Evolutionary conservation across 148 eudicot genomes (phyloP), one percentile per base, ranked within the genome.

Genomic region (Diospyros lotus): DNA sequence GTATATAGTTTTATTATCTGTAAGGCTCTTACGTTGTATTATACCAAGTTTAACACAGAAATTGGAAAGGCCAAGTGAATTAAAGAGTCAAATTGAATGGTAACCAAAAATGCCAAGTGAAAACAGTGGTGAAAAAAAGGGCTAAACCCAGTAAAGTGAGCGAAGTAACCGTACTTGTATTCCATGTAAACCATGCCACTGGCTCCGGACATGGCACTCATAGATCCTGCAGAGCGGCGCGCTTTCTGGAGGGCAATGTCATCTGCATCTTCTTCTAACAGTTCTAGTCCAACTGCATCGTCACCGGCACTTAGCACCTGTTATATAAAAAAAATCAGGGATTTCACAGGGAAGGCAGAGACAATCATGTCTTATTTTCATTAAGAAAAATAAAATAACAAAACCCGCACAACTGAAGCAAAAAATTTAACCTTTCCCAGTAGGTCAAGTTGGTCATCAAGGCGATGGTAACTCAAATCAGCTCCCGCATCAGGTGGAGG

Each of bases 121-220:
- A 28, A 28, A 28, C 28, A 28, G 28, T 28, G 28, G 28, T 28
- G 28, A 28, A 28, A 28, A 28, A 28, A 28, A 28, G 28, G 28
- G 28, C 28, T 28, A 28, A 28, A 28, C 28, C 28, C 28, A 28
- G 28, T 28, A 28, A 28, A 28, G 28, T 3, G 5, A 39, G 9
- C 5, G 14, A 39, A 10, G 48, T 40, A 50, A 45, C 4, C 92
- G 72, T 81, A 94, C 97, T 75, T 86, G 86, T 90, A 95, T 80
- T 95, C 98, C 96, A 92, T 90, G 82, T 92, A 95, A 59, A 90
- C 87, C 96, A 85, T 92, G 68, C 98, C 96, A 46, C 56, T 82
- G 14, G 98, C 96, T 63, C 97, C 98, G 1, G 98, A 95, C 96
- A 95, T 90, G 78, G 87, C 85, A 80, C 98, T 95, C 98, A 95